Conservation (phyloP, 208 protist species). For the Acanthamoeba quina region DNA sequence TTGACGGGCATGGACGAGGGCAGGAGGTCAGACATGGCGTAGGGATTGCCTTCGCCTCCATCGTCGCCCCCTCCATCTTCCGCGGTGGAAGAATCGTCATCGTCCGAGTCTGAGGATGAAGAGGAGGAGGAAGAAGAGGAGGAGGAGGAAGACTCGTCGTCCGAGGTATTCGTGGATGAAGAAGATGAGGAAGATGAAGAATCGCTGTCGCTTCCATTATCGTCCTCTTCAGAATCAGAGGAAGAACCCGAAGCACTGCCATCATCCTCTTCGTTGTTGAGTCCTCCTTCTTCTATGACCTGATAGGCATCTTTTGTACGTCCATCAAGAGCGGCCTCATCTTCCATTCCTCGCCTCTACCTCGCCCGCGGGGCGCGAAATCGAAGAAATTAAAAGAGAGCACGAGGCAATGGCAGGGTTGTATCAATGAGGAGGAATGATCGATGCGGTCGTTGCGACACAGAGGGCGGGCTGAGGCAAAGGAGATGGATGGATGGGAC, state of each 20-base stretch:
- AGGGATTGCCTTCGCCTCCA: neutral
- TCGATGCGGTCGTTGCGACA: neutral
- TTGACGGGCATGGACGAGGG: constrained; percentile 10
- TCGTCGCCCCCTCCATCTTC: neutral
- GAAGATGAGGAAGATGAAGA: constrained; percentile 28
- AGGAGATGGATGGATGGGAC: too few species aligned
- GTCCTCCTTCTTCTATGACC: neutral
- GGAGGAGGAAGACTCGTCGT: neutral
- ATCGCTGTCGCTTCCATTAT: neutral
- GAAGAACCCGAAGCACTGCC: neutral
- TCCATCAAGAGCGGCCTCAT: neutral
- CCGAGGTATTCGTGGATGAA: neutral
- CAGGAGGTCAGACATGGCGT: constrained; percentile 52
- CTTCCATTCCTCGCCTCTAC: neutral
- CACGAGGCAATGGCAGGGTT: neutral
- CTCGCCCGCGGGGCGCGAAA: neutral
- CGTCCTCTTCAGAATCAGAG: neutral
- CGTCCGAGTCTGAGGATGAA: constrained; percentile 1
- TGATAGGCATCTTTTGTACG: neutral
- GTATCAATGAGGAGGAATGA: too few species aligned
- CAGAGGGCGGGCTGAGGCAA: neutral
- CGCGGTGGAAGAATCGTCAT: neutral
- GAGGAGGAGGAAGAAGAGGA: neutral
- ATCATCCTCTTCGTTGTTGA: neutral
- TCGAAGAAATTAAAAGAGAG: too few species aligned